A percentile compares a stretch with the other conserved stretches of the same genome.
Evolutionary conservation across 2,329 filamentous ascomycete species (phyloP).

Genomic region (Periconia digitata): DNA sequence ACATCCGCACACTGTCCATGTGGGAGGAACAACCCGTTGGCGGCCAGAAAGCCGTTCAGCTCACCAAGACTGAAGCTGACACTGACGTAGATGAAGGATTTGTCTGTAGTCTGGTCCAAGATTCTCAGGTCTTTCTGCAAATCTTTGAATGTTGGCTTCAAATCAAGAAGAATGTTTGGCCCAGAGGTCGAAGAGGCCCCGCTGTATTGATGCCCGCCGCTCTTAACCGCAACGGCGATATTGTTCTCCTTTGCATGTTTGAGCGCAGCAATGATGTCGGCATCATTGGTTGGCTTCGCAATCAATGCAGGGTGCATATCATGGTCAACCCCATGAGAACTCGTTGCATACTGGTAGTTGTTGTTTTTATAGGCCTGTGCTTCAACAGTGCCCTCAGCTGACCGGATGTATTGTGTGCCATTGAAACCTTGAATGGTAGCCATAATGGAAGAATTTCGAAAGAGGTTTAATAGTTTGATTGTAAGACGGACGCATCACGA

Average conservation of each 20-base stretch:
- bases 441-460: too few relatives aligned
- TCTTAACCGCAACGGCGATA: not conserved
- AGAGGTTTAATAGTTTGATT: too few relatives aligned
- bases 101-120: not conserved
- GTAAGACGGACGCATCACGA: too few relatives aligned
- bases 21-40: not conserved
- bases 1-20: not conserved
- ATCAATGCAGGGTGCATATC: not conserved
- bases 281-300: not conserved
- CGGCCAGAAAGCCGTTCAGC: not conserved
- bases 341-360: not conserved
- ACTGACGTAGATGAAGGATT: not conserved
- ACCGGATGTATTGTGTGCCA: too few relatives aligned
- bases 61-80: not conserved
- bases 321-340: not conserved
- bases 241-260: not conserved
- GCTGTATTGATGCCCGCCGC: not conserved
- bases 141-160: not conserved
- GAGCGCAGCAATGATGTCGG: not conserved
- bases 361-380: not conserved
- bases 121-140: not conserved
- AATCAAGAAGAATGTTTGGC: not conserved
- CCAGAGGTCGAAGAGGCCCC: not conserved
- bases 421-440: too few relatives aligned
- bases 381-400: too few relatives aligned